Evolutionary conservation across 1,284 basidiomycete genomes (phyloP).

Genomic region (Ustilago shanxiensis): DNA sequence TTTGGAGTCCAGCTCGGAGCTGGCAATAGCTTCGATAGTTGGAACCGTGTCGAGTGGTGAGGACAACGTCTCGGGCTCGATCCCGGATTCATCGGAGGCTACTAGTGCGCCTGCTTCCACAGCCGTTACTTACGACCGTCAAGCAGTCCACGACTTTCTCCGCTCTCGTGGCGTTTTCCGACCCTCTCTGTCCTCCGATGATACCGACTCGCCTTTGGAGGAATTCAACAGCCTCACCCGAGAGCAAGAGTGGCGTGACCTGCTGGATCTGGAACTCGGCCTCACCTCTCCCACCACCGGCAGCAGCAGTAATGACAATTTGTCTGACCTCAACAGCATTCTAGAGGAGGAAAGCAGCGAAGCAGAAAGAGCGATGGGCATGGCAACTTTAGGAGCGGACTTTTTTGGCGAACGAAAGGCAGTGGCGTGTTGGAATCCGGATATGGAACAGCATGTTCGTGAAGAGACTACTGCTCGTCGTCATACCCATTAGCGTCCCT

Average conservation of each 20-base stretch:
- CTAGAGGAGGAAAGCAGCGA: constrained; percentile 6
- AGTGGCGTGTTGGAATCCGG: constrained; percentile 50
- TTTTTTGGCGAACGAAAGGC: constrained; percentile 45
- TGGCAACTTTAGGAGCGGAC: constrained; percentile 32
- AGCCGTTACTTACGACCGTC: constrained; percentile 28
- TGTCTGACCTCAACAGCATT: constrained; percentile 3
- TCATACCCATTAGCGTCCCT: neutral
- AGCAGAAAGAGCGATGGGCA: neutral
- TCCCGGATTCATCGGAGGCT: neutral
- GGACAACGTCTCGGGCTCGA: neutral
- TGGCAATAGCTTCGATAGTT: neutral
- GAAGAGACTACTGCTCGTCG: constrained; percentile 20
- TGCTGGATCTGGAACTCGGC: constrained; percentile 49
- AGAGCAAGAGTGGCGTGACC: constrained; percentile 44
- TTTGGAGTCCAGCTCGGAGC: neutral
- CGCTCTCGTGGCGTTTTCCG: constrained; percentile 37
- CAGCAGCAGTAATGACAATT: neutral
- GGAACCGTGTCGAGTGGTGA: neutral
- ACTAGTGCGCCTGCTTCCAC: neutral
- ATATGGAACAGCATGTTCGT: constrained; percentile 33
- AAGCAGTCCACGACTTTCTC: constrained; percentile 46
- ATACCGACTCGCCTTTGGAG: neutral
- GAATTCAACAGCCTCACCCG: constrained; percentile 9
- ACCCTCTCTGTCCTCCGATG: constrained; percentile 2
- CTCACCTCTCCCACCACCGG: constrained; percentile 6